A percentile compares a stretch with the other conserved stretches of the same genome.
phyloP scores from a whole-genome alignment of 768 basidiomycete species.

The Pholiota conissans region DNA sequence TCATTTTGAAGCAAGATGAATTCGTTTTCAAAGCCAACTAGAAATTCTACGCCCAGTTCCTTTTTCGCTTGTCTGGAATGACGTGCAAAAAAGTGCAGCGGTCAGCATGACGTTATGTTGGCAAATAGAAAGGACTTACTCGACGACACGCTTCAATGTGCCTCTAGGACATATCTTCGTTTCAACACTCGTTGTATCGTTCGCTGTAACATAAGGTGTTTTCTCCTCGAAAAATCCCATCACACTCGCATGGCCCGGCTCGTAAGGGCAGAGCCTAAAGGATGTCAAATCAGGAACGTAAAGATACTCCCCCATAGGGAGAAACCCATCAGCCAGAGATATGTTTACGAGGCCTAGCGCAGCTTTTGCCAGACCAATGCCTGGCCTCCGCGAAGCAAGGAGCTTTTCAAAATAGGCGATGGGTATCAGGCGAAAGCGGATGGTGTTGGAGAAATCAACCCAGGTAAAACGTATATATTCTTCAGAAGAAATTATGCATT shows the following conservation, averaged over 20 bases:
- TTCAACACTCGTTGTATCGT: slow-evolving; percentile 15
- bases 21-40: slow-evolving; percentile 71
- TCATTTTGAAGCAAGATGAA: slow-evolving; percentile 63
- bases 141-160: slow-evolving; percentile 8
- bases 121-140: not conserved
- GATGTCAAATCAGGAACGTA: slow-evolving; percentile 56
- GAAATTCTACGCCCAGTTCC: slow-evolving; percentile 42
- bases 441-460: slow-evolving; percentile 57
- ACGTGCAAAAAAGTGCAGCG: not conserved
- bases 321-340: slow-evolving; percentile 43
- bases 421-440: slow-evolving; percentile 58
- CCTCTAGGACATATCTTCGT: slow-evolving; percentile 9
- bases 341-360: slow-evolving; percentile 48
- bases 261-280: slow-evolving; percentile 50
- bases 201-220: slow-evolving; percentile 28
- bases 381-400: slow-evolving; percentile 45
- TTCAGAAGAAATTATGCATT: too few species aligned
- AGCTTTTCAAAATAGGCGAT: slow-evolving; percentile 49
- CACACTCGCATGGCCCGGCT: slow-evolving; percentile 52
- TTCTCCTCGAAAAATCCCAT: slow-evolving; percentile 67
- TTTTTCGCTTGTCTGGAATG: slow-evolving; percentile 19
- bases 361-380: slow-evolving; percentile 43
- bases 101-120: not conserved
- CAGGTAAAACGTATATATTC: slow-evolving; percentile 57
- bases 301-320: slow-evolving; percentile 51